phyloP scores from a whole-genome alignment of 1,139 yeast genomes.

The Suhomyces ambrosiae region DNA sequence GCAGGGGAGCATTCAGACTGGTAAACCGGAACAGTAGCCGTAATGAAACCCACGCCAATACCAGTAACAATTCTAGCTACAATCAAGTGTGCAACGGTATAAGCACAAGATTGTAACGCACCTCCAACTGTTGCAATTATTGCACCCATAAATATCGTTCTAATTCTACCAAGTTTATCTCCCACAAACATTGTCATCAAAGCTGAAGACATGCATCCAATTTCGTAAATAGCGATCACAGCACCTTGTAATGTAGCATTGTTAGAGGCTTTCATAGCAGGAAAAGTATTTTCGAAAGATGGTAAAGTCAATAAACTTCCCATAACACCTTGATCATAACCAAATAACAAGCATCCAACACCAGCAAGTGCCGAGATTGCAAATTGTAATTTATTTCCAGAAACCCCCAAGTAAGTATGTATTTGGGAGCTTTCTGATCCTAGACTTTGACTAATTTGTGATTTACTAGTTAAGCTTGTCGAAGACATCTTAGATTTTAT shows the following conservation, averaged over 20 bases:
- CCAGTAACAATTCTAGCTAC: slow-evolving; percentile 49
- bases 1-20: slow-evolving; percentile 42
- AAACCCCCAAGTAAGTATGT: slow-evolving; percentile 27
- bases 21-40: slow-evolving; percentile 45
- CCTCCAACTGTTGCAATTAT: slow-evolving; percentile 40
- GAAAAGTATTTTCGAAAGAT: slow-evolving; percentile 42
- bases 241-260: slow-evolving; percentile 44
- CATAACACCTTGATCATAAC: slow-evolving; percentile 56
- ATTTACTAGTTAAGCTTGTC: neutral
- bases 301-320: slow-evolving; percentile 46
- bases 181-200: slow-evolving; percentile 39
- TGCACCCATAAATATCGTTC: slow-evolving; percentile 34
- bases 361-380: slow-evolving; percentile 34
- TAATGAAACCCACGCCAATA: slow-evolving; percentile 40
- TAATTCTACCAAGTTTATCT: slow-evolving; percentile 37
- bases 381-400: slow-evolving; percentile 28
- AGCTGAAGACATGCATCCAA: slow-evolving; percentile 41
- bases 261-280: slow-evolving; percentile 31
- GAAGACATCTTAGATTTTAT: neutral
- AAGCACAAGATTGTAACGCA: slow-evolving; percentile 37
- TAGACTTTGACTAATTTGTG: neutral
- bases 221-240: slow-evolving; percentile 39
- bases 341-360: slow-evolving; percentile 39
- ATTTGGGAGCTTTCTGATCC: neutral
- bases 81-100: slow-evolving; percentile 34